Evolutionary conservation across 2,329 filamentous ascomycete species (phyloP), one percentile per base, ranked within the genome.

Genomic region (Endoconidiophora laricicola): DNA sequence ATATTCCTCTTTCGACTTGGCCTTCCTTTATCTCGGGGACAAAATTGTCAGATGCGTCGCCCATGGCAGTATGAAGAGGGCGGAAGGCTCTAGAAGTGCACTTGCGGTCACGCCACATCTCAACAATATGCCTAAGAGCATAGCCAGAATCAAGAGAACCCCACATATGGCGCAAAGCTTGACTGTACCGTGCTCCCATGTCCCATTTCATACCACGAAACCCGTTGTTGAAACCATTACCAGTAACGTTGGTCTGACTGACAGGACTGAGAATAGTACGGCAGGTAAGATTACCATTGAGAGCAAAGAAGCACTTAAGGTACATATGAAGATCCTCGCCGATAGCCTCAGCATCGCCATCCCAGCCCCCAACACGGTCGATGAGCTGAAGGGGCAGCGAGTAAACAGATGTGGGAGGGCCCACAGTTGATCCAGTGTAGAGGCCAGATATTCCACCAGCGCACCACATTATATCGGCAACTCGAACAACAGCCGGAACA

Each of bases 291-390:
- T 83, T 78, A 2, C 81, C 81, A 54, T 81, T 81, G 16, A 83
- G 71, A 1, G 79, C 78, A 56, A 85, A 85, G 66, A 85, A 85
- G 61, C 79, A 84, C 67, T 85, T 85, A 55, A 85, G 69, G 59
- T 82, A 82, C 81, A 85, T 85, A 65, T 86, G 81, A 58, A 85
- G 63, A 59, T 85, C 81, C 62, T 86, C 81, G 41, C 81, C 81
- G 56, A 86, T 85, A 18, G 81, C 80, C 54, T 83, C 80, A 1
- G 75, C 70, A 47, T 76, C 79, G 49, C 75, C 74, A 59, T 85
- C 81, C 81, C 81, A 86, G 23, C 81, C 81, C 7, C 79, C 78
- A 26, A 83, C 81, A 24, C 74, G 71, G 57, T 83, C 79, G 39
- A 81, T 73, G 14, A 86, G 65, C 43, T 74, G 70, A 39, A 86